These are phyloP conservation scores for Phytopythium kandeliae DNA, from an alignment of 352 stramenopile species.

Conservation along the genomic window DNA sequence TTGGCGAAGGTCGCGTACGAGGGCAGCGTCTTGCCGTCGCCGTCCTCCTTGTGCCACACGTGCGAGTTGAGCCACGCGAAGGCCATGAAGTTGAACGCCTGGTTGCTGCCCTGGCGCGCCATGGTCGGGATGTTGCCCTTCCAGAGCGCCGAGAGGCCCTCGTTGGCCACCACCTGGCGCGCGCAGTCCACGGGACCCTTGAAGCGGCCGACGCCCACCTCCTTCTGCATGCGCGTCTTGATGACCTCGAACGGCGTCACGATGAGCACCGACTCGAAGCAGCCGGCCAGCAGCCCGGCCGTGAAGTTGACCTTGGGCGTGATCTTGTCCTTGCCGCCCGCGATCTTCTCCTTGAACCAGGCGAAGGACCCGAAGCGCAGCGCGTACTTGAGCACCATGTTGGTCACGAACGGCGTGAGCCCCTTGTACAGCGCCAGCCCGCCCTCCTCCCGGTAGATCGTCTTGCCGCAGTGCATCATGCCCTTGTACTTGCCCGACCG, in stretches of 20 bases:
- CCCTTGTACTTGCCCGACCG: conserved; percentile 70
- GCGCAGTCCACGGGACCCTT: conserved; percentile 91
- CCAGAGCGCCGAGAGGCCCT: conserved; percentile 93
- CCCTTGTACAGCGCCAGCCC: conserved; percentile 80
- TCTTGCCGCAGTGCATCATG: conserved; percentile 76
- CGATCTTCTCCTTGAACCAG: conserved; percentile 85
- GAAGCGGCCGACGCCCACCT: conserved; percentile 89
- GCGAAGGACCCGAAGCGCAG: conserved; percentile 82
- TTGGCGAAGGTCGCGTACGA: conserved; percentile 94
- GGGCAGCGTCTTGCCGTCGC: conserved; percentile 86
- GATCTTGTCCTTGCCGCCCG: conserved; percentile 67
- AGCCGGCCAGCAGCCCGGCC: conserved; percentile 88
- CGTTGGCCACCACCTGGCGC: conserved; percentile 88
- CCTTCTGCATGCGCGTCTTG: conserved; percentile 97
- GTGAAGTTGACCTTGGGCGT: conserved; percentile 76
- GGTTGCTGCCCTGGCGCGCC: conserved; percentile 96
- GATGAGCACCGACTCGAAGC: conserved; percentile 96
- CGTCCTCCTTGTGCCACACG: conserved; percentile 89
- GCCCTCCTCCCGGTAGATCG: conserved; percentile 79
- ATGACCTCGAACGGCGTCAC: conserved; percentile 98
- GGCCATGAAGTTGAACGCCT: conserved; percentile 97
- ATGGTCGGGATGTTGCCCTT: conserved; percentile 96
- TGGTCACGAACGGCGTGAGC: conserved; percentile 79
- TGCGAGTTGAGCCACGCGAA: conserved; percentile 91
- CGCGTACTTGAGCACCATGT: conserved; percentile 89